These are phyloP conservation scores for Colletotrichum brevisporum DNA, from an alignment of 2,329 filamentous ascomycete species.

Conservation along the genomic window DNA sequence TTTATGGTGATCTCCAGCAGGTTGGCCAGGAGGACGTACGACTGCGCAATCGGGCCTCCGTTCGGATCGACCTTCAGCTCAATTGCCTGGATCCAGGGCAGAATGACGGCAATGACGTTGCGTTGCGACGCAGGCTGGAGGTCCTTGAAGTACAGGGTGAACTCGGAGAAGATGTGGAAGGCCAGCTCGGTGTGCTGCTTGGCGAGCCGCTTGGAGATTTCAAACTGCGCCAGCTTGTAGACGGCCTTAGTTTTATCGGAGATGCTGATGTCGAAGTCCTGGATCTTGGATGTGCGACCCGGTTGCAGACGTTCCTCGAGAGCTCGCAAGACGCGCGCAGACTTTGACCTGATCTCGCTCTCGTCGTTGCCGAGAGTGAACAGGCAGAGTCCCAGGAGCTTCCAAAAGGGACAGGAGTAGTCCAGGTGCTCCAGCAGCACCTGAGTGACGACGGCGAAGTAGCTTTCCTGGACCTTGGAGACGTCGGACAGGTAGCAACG, in stretches of 20 bases:
- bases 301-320: conserved; percentile 86
- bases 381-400: conserved; percentile 86
- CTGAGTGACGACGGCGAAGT: conserved; percentile 92
- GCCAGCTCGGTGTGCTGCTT: conserved; percentile 91
- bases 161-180: conserved; percentile 96
- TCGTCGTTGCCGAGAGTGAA: conserved; percentile 95
- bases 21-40: conserved; percentile 95
- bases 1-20: conserved; percentile 97
- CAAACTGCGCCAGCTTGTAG: conserved; percentile 97
- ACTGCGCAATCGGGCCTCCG: conserved; percentile 89
- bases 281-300: conserved; percentile 84
- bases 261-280: conserved; percentile 98
- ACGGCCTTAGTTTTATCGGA: conserved; percentile 98
- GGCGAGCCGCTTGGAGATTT: conserved; percentile 91
- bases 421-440: conserved; percentile 88
- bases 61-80: conserved; percentile 93
- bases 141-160: conserved; percentile 92
- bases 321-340: conserved; percentile 82
- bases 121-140: conserved; percentile 86
- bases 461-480: conserved; percentile 90
- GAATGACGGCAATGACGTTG: conserved; percentile 92
- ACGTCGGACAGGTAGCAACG: conserved; percentile 89
- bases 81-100: conserved; percentile 96
- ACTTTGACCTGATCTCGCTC: conserved; percentile 89
- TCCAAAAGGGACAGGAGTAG: conserved; percentile 91